Evolutionary conservation across 768 basidiomycete species (phyloP), one percentile per base, ranked within the genome.

Genomic region (Suillus luteus): DNA sequence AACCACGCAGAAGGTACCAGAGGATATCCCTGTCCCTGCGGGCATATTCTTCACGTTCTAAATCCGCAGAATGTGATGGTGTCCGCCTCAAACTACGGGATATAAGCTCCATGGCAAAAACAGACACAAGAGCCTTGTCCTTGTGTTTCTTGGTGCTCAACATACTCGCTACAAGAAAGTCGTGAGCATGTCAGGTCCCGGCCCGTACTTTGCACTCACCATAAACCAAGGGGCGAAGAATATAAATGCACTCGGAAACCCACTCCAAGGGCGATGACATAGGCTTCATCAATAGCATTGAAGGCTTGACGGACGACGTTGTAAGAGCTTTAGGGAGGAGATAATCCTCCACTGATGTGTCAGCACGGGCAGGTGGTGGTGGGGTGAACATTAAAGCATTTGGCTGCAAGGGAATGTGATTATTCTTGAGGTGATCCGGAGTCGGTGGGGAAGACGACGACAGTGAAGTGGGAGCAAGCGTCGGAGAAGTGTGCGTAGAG

Each of bases 1-100:
- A 86, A 22, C 94, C 95, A 48, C 93, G 88, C 65, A 96, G 76
- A 51, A 96, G 82, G 72, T 95, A 94, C 88, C 90, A 93, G 11
- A 91, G 71, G 66, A 96, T 82, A 68, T 92, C 90, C 60, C 87
- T 83, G 74, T 97, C 95, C 68, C 93, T 81, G 61, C 85, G 83
- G 15, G 92, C 90, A 69, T 96, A 92, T 71, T 96, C 94, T 15
- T 85, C 76, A 57, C 90, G 83, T 74, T 93, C 91, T 41, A 92
- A 78, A 5, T 81, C 66, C 22, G 86, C 83, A 52, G 88, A 88
- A 1, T 85, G 76, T 8, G 87, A 79, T 3, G 90, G 86, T 22
- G 78, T 78, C 27, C 92, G 82, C 22, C 95, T 89, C 37, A 96
- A 77, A 72, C 82, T 87, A 46, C 92, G 86, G 27, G 93, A 87